Conservation (phyloP, 768 basidiomycete genomes). For the Kwoniella sp. region DNA sequence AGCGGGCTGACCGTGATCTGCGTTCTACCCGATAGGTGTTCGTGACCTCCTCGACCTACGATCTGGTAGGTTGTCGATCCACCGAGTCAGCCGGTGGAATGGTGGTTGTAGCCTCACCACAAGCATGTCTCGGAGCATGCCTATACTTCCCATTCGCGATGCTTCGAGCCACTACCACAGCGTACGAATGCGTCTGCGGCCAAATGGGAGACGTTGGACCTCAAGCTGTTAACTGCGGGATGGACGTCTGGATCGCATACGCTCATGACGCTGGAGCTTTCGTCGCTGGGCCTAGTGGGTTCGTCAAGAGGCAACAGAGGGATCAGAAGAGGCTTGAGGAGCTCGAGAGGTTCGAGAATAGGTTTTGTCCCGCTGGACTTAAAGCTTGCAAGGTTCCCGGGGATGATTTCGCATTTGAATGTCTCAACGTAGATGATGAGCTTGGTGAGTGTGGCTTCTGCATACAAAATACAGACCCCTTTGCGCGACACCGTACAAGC, state of each 20-base stretch:
- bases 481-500: too few relatives aligned
- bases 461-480: too few relatives aligned
- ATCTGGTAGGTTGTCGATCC: slow-evolving; percentile 2
- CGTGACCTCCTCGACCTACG: slow-evolving; percentile 12
- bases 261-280: neutral
- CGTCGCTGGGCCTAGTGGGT: slow-evolving; percentile 15
- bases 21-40: slow-evolving; percentile 3
- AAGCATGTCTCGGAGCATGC: slow-evolving; percentile 12
- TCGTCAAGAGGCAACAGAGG: slow-evolving; percentile 11
- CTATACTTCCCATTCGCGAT: neutral
- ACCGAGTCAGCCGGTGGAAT: slow-evolving; percentile 5
- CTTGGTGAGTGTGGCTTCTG: slow-evolving; percentile 12
- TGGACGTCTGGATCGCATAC: slow-evolving; percentile 5
- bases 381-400: slow-evolving; percentile 18
- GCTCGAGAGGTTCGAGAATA: neutral
- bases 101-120: slow-evolving; percentile 6
- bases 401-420: slow-evolving; percentile 14
- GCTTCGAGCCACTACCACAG: neutral
- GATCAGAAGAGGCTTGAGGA: slow-evolving; percentile 7
- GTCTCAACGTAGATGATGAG: slow-evolving; percentile 14
- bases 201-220: slow-evolving; percentile 8
- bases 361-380: slow-evolving; percentile 13
- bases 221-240: slow-evolving; percentile 5
- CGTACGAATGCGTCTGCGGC: slow-evolving; percentile 7
- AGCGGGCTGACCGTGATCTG: too few relatives aligned